Conservation (phyloP, 2,329 filamentous ascomycete genomes). For the Alternaria brassicicola region DNA sequence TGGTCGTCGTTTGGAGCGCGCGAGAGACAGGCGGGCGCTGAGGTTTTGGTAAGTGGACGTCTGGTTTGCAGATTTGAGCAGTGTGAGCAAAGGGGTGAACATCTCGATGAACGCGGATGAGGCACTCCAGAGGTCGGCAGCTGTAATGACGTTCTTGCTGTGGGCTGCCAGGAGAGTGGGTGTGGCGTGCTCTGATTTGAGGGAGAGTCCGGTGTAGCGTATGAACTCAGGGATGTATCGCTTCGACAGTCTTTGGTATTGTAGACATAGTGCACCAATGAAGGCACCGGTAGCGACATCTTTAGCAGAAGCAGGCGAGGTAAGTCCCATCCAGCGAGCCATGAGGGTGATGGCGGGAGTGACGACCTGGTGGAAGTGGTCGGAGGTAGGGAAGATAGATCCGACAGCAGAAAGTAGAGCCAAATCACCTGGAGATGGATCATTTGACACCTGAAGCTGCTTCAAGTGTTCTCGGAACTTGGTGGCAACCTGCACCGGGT, state of each 20-base stretch:
- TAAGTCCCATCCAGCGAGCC: constrained; percentile 80
- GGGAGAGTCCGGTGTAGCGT: constrained; percentile 77
- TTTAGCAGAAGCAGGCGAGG: constrained; percentile 66
- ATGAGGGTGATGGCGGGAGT: constrained; percentile 90
- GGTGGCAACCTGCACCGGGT: constrained; percentile 76
- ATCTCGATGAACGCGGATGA: constrained; percentile 80
- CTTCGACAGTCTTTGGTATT: constrained; percentile 84
- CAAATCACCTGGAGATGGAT: constrained; percentile 72
- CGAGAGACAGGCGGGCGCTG: constrained; percentile 63
- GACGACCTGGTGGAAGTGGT: constrained; percentile 94
- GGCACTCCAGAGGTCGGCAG: constrained; percentile 74
- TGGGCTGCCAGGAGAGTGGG: constrained; percentile 63
- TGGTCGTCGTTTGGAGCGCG: constrained; percentile 72
- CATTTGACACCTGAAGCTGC: constrained; percentile 60
- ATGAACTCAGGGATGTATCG: constrained; percentile 88
- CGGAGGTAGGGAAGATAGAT: constrained; percentile 89
- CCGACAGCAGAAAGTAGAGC: constrained; percentile 82
- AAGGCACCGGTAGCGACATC: constrained; percentile 79
- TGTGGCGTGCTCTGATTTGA: constrained; percentile 55
- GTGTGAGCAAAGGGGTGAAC: constrained; percentile 64
- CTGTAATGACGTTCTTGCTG: constrained; percentile 68
- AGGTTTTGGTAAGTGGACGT: constrained; percentile 66
- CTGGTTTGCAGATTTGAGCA: constrained; percentile 41
- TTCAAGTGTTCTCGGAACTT: constrained; percentile 78
- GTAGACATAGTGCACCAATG: constrained; percentile 75